Evolutionary conservation across 1,284 basidiomycete genomes (phyloP), one percentile per base, ranked within the genome.

Genomic region (Malassezia slooffiae): DNA sequence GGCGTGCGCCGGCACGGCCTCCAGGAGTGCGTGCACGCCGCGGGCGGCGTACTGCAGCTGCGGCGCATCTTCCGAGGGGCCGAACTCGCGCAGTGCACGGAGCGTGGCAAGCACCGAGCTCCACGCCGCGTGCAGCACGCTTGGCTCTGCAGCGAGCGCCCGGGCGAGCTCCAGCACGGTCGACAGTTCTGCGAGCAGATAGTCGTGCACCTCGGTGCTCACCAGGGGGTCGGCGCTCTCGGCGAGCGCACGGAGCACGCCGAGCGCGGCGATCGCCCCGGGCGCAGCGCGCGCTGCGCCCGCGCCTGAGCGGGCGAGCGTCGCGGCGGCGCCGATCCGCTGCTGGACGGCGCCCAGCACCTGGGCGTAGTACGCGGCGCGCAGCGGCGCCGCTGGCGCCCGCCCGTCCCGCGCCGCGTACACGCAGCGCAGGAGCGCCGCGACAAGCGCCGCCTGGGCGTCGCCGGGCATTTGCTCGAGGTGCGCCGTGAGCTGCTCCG

Each of bases 361-460:
- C 38, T 47, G 16, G 47, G 57, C 26, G 47, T 54, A 7, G 52
- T 55, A 38, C 43, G 43, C 21, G 40, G 47, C 11, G 44, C 36
- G 24, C 33, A 35, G 29, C 12, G 41, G n/a, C 35, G 36, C 11
- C 33, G 35, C 37, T 47, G 47, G n/a, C 27, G 30, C 34, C 12
- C 21, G 20, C 10, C 38, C 16, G 40, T 54, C 26, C 43, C 51
- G 43, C 52, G 44, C 55, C 22, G 50, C 50, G 40, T 61, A 56
- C 41, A 64, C 54, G 45, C 60, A 64, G 38, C 54, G 52, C 9
- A 67, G 57, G 6, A 60, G 37, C 2, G 58, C 58, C 10, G 55
- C 48, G 15, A 64, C 42, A 9, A 67, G 43, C 5, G 51, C 43
- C 12, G 55, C 58, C 35, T 65, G 60, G 11, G 58, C 59, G 41